Percentiles rank a stretch among this genome's conserved stretches.
Conservation (phyloP, 805 yeast species). For the Candida tammaniensis region DNA sequence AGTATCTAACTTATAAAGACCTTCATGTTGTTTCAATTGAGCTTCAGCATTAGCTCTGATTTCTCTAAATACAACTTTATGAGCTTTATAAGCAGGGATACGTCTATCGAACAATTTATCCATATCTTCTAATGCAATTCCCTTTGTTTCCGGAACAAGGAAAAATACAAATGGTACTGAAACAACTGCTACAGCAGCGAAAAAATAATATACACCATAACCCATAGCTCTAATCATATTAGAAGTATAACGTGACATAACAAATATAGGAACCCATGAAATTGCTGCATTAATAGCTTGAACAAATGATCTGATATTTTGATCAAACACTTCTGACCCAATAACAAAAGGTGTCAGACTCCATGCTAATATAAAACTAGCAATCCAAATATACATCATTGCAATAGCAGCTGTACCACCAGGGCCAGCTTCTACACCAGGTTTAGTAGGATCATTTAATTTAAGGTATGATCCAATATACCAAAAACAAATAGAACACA, state of each 20-base stretch:
- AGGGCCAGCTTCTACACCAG: constrained; percentile 31
- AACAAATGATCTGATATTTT: constrained; percentile 37
- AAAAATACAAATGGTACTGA: constrained; percentile 7
- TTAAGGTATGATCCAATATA: constrained; percentile 37
- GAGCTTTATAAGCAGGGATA: constrained; percentile 23
- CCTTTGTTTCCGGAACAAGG: constrained; percentile 9
- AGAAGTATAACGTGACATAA: constrained; percentile 34
- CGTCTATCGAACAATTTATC: constrained; percentile 22
- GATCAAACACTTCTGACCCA: constrained; percentile 39
- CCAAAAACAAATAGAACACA: constrained; percentile 37
- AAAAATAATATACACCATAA: constrained; percentile 11
- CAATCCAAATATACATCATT: constrained; percentile 43
- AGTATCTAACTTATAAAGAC: constrained; percentile 20
- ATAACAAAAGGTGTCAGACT: constrained; percentile 41
- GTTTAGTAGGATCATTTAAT: constrained; percentile 30
- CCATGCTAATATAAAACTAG: constrained; percentile 39
- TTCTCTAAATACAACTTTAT: constrained; percentile 15
- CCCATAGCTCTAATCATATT: constrained; percentile 34
- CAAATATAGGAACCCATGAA: constrained; percentile 38
- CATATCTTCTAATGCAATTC: constrained; percentile 11
- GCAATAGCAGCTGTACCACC: constrained; percentile 39
- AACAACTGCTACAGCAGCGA: constrained; percentile 4
- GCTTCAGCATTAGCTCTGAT: constrained; percentile 2
- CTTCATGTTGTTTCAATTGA: constrained; percentile 7
- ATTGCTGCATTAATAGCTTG: constrained; percentile 41